A percentile compares a stretch with the other conserved stretches of the same genome.
phyloP scores from a whole-genome alignment of 441 rosid species.

The Populus tomentosa region DNA sequence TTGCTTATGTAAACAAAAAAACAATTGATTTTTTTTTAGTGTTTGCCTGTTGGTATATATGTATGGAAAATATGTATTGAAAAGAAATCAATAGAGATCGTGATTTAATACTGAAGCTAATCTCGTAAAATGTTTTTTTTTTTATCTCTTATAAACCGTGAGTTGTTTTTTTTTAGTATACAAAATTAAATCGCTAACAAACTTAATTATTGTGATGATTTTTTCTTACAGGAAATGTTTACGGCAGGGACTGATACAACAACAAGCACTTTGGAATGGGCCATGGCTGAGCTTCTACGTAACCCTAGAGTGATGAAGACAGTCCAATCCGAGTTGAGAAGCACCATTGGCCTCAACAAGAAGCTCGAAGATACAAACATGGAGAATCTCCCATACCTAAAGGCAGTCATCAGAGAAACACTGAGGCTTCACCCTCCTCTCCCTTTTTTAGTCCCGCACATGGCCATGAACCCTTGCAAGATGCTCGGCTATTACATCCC shows the following conservation, averaged over 20 bases:
- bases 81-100: too few relatives aligned
- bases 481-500: constrained; percentile 18
- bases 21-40: too few relatives aligned
- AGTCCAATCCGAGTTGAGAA: constrained; percentile 31
- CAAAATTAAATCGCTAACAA: too few relatives aligned
- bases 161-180: too few relatives aligned
- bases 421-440: constrained; percentile 70
- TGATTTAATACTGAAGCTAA: too few relatives aligned
- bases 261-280: constrained; percentile 79
- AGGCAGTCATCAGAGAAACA: constrained; percentile 69
- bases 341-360: constrained; percentile 7
- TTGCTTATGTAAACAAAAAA: too few relatives aligned
- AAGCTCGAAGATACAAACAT: constrained; percentile 26
- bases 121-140: too few relatives aligned
- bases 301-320: constrained; percentile 36
- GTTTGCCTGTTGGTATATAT: too few relatives aligned
- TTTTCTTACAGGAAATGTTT: constrained; percentile 64
- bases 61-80: too few relatives aligned
- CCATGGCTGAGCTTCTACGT: constrained; percentile 68
- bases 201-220: not conserved
- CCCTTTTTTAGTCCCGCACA: constrained; percentile 77
- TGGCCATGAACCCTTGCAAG: constrained; percentile 32
- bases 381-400: constrained; percentile 47
- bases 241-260: constrained; percentile 81
- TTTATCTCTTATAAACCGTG: too few relatives aligned